Conservation (phyloP, 192 early-diverging fungal species). For the Coemansia sp. region DNA sequence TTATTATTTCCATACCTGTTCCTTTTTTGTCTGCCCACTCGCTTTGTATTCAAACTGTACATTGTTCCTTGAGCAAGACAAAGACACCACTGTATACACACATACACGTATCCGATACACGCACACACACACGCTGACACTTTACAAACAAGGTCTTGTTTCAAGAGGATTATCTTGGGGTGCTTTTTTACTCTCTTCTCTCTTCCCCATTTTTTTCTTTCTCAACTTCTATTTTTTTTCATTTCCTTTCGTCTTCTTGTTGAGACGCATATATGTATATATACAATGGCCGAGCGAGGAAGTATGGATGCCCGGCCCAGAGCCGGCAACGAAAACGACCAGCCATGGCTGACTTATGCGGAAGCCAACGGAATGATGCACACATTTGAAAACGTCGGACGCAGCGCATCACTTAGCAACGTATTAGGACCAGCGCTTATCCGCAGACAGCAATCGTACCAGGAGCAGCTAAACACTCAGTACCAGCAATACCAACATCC, state of each 20-base stretch:
- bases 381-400: conserved; percentile 52
- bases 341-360: conserved; percentile 54
- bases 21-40: not conserved
- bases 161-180: not conserved
- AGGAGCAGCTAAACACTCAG: conserved; percentile 13
- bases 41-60: too few relatives aligned
- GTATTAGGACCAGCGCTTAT: conserved; percentile 20
- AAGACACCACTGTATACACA: not conserved
- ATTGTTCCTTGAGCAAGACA: too few relatives aligned
- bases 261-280: not conserved
- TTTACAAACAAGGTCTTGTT: not conserved
- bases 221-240: not conserved
- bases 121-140: not conserved
- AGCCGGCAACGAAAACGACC: conserved; percentile 18
- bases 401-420: conserved; percentile 41
- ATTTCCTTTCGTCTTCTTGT: not conserved
- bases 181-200: conserved; percentile 1
- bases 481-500: conserved; percentile 20
- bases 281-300: conserved; percentile 33
- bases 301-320: conserved; percentile 33
- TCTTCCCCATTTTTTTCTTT: not conserved
- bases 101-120: not conserved
- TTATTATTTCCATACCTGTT: not conserved
- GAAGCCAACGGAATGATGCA: conserved; percentile 55
- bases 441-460: conserved; percentile 16